Evolutionary conservation across 2,329 filamentous ascomycete genomes (phyloP).

Genomic region (Alternaria sp.): DNA sequence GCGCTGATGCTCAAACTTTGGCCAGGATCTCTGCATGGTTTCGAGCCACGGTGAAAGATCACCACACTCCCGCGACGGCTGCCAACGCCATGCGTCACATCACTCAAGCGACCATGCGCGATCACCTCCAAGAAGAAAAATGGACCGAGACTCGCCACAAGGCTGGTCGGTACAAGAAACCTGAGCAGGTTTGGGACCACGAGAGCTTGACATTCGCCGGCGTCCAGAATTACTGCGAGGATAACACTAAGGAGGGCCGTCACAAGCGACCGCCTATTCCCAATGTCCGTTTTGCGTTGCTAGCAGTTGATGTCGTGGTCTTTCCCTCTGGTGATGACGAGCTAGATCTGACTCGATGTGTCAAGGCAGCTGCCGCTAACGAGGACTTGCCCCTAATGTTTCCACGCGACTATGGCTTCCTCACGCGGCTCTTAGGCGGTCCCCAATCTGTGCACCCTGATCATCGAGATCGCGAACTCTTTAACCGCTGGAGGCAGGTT

Average conservation of each 20-base stretch:
- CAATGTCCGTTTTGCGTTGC: slow-evolving; percentile 7
- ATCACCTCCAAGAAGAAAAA: neutral
- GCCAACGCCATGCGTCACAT: neutral
- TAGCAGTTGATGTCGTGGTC: slow-evolving; percentile 1
- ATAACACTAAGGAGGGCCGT: slow-evolving; percentile 2
- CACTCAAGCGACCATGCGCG: neutral
- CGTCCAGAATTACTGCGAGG: slow-evolving; percentile 4
- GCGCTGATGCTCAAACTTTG: neutral
- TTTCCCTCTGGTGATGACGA: slow-evolving; percentile 15
- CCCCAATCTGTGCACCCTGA: neutral
- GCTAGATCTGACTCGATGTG: slow-evolving; percentile 15
- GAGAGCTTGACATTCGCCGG: neutral
- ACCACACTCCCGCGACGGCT: neutral
- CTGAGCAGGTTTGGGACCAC: neutral
- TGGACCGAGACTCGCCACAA: neutral
- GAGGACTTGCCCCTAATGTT: neutral
- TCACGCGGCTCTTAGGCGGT: neutral
- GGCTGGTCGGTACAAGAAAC: neutral
- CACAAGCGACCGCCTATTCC: neutral
- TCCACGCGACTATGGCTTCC: neutral
- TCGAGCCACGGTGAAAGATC: neutral
- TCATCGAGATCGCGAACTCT: neutral
- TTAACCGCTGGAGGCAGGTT: neutral
- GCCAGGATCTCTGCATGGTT: neutral
- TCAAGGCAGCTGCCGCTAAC: slow-evolving; percentile 11